phyloP scores from a whole-genome alignment of 1,284 basidiomycete genomes.

The Cryptococcus amylolentus region DNA sequence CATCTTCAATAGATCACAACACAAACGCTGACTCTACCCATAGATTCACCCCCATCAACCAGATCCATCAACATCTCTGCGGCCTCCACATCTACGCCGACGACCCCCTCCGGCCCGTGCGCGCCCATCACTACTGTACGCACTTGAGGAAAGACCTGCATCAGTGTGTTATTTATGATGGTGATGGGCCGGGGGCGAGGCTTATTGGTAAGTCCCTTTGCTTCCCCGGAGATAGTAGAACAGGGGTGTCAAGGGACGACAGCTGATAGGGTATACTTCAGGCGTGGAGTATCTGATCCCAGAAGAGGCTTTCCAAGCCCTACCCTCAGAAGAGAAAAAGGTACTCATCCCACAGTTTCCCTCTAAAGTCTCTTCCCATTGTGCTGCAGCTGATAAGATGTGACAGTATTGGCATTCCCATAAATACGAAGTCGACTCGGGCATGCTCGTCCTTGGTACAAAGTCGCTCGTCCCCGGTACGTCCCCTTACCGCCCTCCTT shows the following conservation, averaged over 20 bases:
- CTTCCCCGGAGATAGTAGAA: too few species aligned
- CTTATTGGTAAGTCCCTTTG: constrained; percentile 28
- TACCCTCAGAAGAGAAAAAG: constrained; percentile 46
- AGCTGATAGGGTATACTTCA: neutral
- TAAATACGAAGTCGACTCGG: constrained; percentile 53
- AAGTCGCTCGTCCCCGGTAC: constrained; percentile 51
- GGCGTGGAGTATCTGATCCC: constrained; percentile 51
- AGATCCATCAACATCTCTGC: constrained; percentile 56
- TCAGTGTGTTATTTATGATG: constrained; percentile 49
- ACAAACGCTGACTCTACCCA: neutral
- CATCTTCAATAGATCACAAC: neutral
- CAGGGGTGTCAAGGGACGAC: too few species aligned
- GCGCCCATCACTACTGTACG: constrained; percentile 53
- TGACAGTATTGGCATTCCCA: constrained; percentile 43
- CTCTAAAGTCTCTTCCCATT: too few species aligned
- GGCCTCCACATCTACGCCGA: constrained; percentile 50
- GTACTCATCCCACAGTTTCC: constrained; percentile 1
- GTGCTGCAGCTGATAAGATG: neutral
- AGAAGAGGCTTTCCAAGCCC: constrained; percentile 35
- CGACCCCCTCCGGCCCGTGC: constrained; percentile 50
- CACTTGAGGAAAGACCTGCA: constrained; percentile 43
- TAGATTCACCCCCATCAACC: constrained; percentile 53
- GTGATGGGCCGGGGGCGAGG: constrained; percentile 41
- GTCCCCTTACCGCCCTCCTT: constrained; percentile 7
- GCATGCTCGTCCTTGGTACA: constrained; percentile 53